Evolutionary conservation across 202 grass and related monocot genomes (phyloP), one percentile per base, ranked within the genome.

Genomic region (Schoenoplectus tabernaemontani): DNA sequence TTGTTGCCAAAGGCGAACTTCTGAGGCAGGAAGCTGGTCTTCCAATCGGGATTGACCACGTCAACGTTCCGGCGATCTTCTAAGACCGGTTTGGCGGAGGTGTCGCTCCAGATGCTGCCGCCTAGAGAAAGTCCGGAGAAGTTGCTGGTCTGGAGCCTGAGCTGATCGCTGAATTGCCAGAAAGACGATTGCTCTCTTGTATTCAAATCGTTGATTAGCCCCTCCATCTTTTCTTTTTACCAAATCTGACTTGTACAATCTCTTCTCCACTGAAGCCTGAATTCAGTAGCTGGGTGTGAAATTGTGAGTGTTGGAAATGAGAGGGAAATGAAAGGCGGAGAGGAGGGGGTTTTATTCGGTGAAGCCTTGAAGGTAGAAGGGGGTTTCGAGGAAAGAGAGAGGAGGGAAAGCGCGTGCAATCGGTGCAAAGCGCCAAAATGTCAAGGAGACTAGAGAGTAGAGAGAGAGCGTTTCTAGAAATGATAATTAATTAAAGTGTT

Each of bases 91-190:
- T 44, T 78, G 46, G 37, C 5, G 61, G 16, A 30, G 71, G 16
- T 32, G 16, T 85, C 78, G 64, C 82, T 87, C 96, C 96, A 99
- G 86, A 99, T 99, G 81, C 84, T 89, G 74, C 91, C 92, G 16
- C 86, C 96, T 69, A 99, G 82, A 20, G 92, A 99, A 54, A 99
- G 89, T 46, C 64, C 81, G 9, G 96, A 92, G 69, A 99, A 87
- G 79, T 64, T 75, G 71, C 84, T 70, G 43, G 96, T 91, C 79
- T 99, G 90, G 43, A 95, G 87, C 23, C 96, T 83, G 23, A 95
- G 87, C 88, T 91, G 92, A 67, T 99, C 96, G 85, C 89, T 94
- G 92, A 99, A 99, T 73, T 99, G 90, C 88, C 90, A 95, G 89
- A 99, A 99, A 5, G 75, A 80, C 28, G 70, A 75, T 36, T 75